phyloP scores from a whole-genome alignment of 2,329 filamentous ascomycete species.

The Colletotrichum paranaense region DNA sequence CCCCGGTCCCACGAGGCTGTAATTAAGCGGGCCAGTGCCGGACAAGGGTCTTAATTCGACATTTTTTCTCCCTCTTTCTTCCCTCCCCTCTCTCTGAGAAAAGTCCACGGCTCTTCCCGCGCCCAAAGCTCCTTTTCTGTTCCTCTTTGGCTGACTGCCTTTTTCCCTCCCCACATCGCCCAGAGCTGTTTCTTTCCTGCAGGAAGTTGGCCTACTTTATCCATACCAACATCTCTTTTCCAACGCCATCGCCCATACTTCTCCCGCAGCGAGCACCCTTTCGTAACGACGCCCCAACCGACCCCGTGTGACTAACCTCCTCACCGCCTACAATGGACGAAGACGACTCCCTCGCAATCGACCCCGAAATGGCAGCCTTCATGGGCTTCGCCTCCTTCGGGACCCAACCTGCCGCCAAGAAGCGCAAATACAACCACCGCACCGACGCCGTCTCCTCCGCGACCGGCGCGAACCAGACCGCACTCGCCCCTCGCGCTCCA shows the following conservation, averaged over 20 bases:
- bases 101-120: slow-evolving; percentile 12
- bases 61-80: neutral
- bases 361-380: slow-evolving; percentile 67
- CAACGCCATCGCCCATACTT: neutral
- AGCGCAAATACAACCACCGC: slow-evolving; percentile 73
- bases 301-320: too few relatives aligned
- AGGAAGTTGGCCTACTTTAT: neutral
- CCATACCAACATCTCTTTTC: neutral
- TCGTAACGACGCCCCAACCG: too few relatives aligned
- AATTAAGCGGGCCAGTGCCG: slow-evolving; percentile 23
- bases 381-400: slow-evolving; percentile 84
- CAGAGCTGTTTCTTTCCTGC: neutral
- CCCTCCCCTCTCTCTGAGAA: neutral
- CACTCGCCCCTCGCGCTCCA: slow-evolving; percentile 47
- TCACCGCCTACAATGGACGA: slow-evolving; percentile 29
- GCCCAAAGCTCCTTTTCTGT: slow-evolving; percentile 15
- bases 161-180: neutral
- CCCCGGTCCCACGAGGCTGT: slow-evolving; percentile 16
- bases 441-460: slow-evolving; percentile 60
- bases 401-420: slow-evolving; percentile 65
- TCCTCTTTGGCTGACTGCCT: neutral
- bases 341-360: slow-evolving; percentile 38
- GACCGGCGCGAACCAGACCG: slow-evolving; percentile 48
- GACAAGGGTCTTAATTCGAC: slow-evolving; percentile 32
- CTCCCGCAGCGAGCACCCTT: neutral